Evolutionary conservation across 1,284 basidiomycete species (phyloP).

Genomic region (Sporisorium reilianum): DNA sequence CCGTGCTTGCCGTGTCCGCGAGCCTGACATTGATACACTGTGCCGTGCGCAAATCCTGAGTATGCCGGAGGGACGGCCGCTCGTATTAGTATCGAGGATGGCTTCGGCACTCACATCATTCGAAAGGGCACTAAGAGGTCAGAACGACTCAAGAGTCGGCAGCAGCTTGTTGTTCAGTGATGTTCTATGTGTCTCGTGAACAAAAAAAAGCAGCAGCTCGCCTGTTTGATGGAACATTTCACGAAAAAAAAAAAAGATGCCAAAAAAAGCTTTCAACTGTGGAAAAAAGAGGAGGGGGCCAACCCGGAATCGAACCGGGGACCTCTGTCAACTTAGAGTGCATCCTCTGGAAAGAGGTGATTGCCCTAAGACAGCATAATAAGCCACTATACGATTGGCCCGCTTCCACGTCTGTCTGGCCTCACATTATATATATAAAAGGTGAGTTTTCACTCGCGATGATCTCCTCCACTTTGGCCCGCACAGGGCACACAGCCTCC

Average conservation of each 20-base stretch:
- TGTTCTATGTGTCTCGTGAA: neutral
- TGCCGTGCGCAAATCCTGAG: neutral
- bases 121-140: too few relatives aligned
- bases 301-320: conserved; percentile 58
- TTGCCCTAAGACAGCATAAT: conserved; percentile 59
- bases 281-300: conserved; percentile 31
- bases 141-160: neutral
- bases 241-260: conserved; percentile 5
- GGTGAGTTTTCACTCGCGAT: too few relatives aligned
- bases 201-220: neutral
- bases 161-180: conserved; percentile 1
- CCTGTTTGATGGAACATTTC: conserved; percentile 2
- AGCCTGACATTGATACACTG: neutral
- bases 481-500: conserved; percentile 22
- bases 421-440: conserved; percentile 4
- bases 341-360: neutral
- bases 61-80: neutral
- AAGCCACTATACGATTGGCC: conserved; percentile 58
- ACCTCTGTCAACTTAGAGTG: conserved; percentile 56
- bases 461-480: conserved; percentile 1
- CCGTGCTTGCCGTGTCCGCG: neutral
- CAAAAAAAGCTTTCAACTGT: neutral
- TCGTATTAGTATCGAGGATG: neutral
- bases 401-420: neutral
- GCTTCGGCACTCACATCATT: neutral